These are phyloP conservation scores for Daldinia sp. DNA, from an alignment of 2,329 filamentous ascomycete genomes.

Conservation along the genomic window DNA sequence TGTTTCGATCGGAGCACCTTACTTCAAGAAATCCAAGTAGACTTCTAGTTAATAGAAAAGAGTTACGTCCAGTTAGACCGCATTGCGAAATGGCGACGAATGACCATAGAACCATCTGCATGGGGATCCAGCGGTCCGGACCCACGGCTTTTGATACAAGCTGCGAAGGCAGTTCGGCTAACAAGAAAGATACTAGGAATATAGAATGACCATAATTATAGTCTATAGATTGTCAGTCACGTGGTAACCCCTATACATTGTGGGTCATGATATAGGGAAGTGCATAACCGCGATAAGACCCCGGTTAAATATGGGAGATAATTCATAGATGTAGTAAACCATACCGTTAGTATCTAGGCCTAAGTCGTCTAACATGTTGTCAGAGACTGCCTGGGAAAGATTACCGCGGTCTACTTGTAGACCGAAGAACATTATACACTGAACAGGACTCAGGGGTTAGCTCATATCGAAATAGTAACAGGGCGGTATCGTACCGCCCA, in stretches of 20 bases:
- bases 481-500: constrained; percentile 49
- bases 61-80: constrained; percentile 37
- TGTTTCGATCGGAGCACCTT: neutral
- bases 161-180: constrained; percentile 68
- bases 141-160: constrained; percentile 62
- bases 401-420: constrained; percentile 69
- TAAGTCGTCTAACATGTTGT: constrained; percentile 67
- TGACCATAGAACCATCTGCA: constrained; percentile 46
- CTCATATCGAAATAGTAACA: constrained; percentile 2
- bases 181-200: constrained; percentile 61
- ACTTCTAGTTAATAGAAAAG: constrained; percentile 41
- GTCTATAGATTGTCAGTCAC: constrained; percentile 41
- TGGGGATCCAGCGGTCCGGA: constrained; percentile 47
- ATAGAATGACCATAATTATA: constrained; percentile 65
- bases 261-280: neutral
- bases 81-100: constrained; percentile 45
- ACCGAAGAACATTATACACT: constrained; percentile 67
- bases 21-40: constrained; percentile 44
- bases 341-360: constrained; percentile 54
- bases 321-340: constrained; percentile 41
- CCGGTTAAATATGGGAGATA: neutral
- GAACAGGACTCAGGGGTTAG: constrained; percentile 37
- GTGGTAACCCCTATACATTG: no score
- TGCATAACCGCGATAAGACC: no score
- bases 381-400: constrained; percentile 64